Percentiles rank a stretch among this genome's conserved stretches.
These are phyloP conservation scores for Phytophthora brassicae DNA, from an alignment of 352 stramenopile species.

Conservation along the genomic window DNA sequence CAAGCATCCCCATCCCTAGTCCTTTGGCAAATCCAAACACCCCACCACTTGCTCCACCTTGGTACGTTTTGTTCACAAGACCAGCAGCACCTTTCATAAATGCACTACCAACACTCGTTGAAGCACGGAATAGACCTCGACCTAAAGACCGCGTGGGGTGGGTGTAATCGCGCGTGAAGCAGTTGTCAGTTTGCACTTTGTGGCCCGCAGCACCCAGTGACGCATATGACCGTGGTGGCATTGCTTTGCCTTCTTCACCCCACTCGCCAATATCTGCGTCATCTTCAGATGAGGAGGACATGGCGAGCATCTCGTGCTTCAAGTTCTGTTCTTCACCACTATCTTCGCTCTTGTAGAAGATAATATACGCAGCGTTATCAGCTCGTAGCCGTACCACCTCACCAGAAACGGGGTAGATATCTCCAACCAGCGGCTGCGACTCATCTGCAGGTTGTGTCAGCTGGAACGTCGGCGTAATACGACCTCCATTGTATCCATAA, in stretches of 20 bases:
- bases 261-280: constrained; percentile 39
- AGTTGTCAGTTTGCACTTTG: constrained; percentile 88
- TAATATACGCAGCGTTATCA: constrained; percentile 85
- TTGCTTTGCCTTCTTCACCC: constrained; percentile 37
- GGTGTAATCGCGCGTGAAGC: constrained; percentile 79
- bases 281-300: constrained; percentile 56
- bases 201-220: constrained; percentile 80
- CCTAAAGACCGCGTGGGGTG: constrained; percentile 81
- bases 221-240: constrained; percentile 70
- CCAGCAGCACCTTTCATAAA: constrained; percentile 83
- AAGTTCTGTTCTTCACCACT: constrained; percentile 40
- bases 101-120: constrained; percentile 82
- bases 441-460: constrained; percentile 58
- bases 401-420: constrained; percentile 72
- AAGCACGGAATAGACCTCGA: constrained; percentile 76
- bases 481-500: constrained; percentile 42
- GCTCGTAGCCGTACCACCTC: constrained; percentile 73
- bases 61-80: constrained; percentile 86
- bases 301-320: constrained; percentile 42
- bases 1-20: constrained; percentile 85
- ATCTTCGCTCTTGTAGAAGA: constrained; percentile 86
- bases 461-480: constrained; percentile 63
- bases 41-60: constrained; percentile 78
- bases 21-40: constrained; percentile 89
- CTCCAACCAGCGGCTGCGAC: constrained; percentile 58